These are phyloP conservation scores for Senecio squalidus DNA, from an alignment of 140 eudicot species.

Conservation along the genomic window DNA sequence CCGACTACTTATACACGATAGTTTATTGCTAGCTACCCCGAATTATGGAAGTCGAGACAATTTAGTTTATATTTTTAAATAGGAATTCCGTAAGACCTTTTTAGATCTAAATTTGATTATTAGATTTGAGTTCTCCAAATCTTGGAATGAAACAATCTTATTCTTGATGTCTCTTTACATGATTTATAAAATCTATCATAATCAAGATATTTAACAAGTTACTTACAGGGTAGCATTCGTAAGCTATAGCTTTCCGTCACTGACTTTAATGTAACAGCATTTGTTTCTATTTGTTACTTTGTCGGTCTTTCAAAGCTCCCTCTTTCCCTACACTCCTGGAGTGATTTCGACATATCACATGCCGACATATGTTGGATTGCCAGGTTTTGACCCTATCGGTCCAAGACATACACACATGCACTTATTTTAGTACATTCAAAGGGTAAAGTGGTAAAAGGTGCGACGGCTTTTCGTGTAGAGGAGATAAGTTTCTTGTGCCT, in stretches of 20 bases:
- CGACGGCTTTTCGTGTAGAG: constrained; percentile 5
- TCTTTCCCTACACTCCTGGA: constrained; percentile 9
- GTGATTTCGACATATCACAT: constrained; percentile 16
- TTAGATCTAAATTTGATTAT: neutral
- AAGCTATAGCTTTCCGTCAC: constrained; percentile 4
- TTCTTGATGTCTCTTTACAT: constrained; percentile 14
- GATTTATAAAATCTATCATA: constrained; percentile 5
- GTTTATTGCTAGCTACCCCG: constrained; percentile 4
- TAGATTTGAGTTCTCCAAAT: neutral
- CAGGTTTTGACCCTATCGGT: neutral
- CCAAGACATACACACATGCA: neutral
- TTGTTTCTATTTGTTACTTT: constrained; percentile 13
- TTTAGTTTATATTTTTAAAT: neutral
- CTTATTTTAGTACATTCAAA: neutral
- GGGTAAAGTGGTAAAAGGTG: constrained; percentile 10
- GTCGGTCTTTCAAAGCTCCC: constrained; percentile 14
- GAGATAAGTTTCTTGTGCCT: neutral
- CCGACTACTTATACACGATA: constrained; percentile 11
- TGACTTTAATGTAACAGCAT: constrained; percentile 6
- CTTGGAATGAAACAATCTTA: neutral
- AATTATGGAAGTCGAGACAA: constrained; percentile 2
- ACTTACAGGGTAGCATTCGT: neutral
- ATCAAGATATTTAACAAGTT: neutral
- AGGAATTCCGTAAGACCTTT: neutral
- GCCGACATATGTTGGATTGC: neutral